phyloP scores from a whole-genome alignment of 257 asterid genomes.

The Cinchona pubescens region DNA sequence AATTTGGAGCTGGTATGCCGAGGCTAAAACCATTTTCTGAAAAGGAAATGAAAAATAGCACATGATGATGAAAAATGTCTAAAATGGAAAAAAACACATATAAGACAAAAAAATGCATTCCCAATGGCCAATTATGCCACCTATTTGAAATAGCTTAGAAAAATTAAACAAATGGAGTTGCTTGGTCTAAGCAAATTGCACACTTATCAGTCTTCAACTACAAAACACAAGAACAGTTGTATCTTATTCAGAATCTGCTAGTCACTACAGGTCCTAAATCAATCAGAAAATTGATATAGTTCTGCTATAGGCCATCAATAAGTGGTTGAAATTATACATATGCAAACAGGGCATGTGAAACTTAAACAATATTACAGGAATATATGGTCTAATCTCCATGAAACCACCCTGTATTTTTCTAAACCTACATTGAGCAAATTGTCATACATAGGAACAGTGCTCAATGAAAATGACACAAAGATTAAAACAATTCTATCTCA shows the following conservation, averaged over 20 bases:
- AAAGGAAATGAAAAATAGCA: background rate
- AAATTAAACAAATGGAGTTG: background rate
- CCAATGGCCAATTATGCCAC: background rate
- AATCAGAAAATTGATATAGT: background rate
- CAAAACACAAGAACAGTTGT: background rate
- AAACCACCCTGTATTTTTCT: background rate
- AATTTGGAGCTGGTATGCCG: background rate
- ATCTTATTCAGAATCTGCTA: background rate
- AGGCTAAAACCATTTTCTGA: background rate
- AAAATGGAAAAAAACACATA: background rate
- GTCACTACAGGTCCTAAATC: no score
- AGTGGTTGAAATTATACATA: background rate
- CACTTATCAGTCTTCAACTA: background rate
- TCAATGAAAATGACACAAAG: background rate
- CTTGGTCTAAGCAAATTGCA: background rate
- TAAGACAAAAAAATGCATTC: background rate
- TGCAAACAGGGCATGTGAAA: background rate
- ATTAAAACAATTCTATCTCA: background rate
- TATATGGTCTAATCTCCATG: background rate
- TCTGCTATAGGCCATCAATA: background rate
- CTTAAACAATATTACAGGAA: background rate
- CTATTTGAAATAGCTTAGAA: background rate
- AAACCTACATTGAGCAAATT: background rate
- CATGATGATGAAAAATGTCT: background rate
- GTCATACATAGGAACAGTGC: background rate